Percentiles rank a stretch among this genome's conserved stretches.
These are phyloP conservation scores for Boletus sensibilis DNA, from an alignment of 768 basidiomycete species.

Conservation along the genomic window DNA sequence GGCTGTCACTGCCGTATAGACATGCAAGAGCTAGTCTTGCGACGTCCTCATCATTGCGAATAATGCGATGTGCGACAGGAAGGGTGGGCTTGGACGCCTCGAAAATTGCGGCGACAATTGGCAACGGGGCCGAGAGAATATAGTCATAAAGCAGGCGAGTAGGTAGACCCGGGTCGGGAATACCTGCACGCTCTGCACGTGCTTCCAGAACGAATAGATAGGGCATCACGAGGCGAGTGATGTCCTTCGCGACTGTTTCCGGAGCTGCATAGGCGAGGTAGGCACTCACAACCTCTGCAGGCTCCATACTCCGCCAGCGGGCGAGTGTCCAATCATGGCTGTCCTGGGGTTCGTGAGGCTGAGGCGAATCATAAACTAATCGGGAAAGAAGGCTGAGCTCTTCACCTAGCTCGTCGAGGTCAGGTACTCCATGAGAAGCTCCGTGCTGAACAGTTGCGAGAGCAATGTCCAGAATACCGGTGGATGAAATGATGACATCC, in stretches of 20 bases:
- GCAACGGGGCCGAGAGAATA: conserved; percentile 64
- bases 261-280: conserved; percentile 76
- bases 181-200: conserved; percentile 76
- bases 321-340: conserved; percentile 73
- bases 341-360: conserved; percentile 38
- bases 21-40: conserved; percentile 84
- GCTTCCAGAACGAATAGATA: conserved; percentile 93
- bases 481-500: conserved; percentile 54
- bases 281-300: conserved; percentile 62
- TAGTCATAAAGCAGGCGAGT: conserved; percentile 69
- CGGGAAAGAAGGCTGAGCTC: conserved; percentile 85
- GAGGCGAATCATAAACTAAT: conserved; percentile 79
- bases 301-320: conserved; percentile 69
- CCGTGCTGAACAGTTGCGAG: conserved; percentile 82
- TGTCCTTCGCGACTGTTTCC: conserved; percentile 61
- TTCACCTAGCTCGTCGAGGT: conserved; percentile 85
- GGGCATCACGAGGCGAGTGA: conserved; percentile 79
- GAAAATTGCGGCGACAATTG: conserved; percentile 72
- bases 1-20: conserved; percentile 76
- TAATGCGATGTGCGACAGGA: conserved; percentile 63
- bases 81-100: conserved; percentile 92
- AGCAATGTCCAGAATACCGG: conserved; percentile 78
- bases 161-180: conserved; percentile 64
- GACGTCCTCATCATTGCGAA: conserved; percentile 81
- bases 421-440: conserved; percentile 73